phyloP scores from a whole-genome alignment of 768 basidiomycete species.

The Lyophyllum semitale region DNA sequence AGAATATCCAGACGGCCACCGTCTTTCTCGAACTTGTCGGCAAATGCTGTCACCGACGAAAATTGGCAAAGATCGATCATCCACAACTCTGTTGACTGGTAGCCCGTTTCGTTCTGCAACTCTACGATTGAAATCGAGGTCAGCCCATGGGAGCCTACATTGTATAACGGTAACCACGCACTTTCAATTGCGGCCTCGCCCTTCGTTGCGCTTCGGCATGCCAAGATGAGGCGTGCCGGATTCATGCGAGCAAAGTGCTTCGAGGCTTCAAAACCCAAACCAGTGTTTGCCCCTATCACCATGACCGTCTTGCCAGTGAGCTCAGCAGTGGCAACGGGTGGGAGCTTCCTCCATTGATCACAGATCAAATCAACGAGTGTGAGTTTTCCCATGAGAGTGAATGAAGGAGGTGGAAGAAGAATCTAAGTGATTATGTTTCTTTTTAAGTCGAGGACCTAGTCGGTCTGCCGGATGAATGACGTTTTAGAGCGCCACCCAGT shows the following conservation, averaged over 20 bases:
- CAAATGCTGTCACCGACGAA: slow-evolving; percentile 40
- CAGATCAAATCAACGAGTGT: slow-evolving; percentile 15
- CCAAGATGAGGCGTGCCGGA: slow-evolving; percentile 38
- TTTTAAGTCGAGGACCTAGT: too few species aligned
- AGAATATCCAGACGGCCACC: slow-evolving; percentile 42
- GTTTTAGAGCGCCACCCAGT: too few species aligned
- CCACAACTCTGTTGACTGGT: slow-evolving; percentile 36
- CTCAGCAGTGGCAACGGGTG: slow-evolving; percentile 33
- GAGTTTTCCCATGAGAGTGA: slow-evolving; percentile 19
- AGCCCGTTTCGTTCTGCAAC: slow-evolving; percentile 32
- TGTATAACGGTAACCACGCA: slow-evolving; percentile 21
- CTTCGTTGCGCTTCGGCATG: slow-evolving; percentile 35
- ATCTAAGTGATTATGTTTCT: too few species aligned
- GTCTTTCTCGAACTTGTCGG: slow-evolving; percentile 31
- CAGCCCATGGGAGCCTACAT: not conserved
- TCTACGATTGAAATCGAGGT: slow-evolving; percentile 17
- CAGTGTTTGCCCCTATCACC: slow-evolving; percentile 52
- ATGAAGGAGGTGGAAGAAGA: not conserved
- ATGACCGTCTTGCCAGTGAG: slow-evolving; percentile 48
- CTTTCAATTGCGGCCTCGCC: slow-evolving; percentile 37
- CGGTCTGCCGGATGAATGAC: too few species aligned
- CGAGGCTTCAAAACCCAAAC: slow-evolving; percentile 48
- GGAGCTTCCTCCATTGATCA: slow-evolving; percentile 22
- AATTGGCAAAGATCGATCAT: slow-evolving; percentile 41
- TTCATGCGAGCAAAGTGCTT: slow-evolving; percentile 49